Conservation (phyloP, 225 moss, liverwort and hornwort genomes). For the Anthoceros angustus region DNA sequence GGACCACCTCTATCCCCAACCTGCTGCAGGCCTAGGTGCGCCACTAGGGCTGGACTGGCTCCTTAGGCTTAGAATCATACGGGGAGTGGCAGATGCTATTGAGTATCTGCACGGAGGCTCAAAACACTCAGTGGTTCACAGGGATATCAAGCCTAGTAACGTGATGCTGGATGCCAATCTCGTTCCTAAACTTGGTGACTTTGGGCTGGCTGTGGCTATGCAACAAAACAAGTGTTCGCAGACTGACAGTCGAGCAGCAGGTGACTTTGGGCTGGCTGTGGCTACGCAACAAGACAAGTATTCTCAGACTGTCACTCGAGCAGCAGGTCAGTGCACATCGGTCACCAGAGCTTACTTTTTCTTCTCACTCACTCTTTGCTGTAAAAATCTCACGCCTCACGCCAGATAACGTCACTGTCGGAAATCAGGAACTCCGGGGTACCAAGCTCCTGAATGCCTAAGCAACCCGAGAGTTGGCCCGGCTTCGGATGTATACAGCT, state of each 20-base stretch:
- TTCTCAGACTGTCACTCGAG: no score
- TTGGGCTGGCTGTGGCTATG: slow-evolving; percentile 17
- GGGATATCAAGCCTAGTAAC: slow-evolving; percentile 26
- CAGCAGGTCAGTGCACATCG: no score
- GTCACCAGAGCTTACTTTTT: no score
- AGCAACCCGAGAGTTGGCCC: not conserved
- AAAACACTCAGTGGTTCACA: slow-evolving; percentile 23
- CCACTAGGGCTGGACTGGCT: slow-evolving; percentile 9
- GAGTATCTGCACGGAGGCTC: slow-evolving; percentile 14
- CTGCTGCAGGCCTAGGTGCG: slow-evolving; percentile 5
- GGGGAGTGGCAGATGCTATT: slow-evolving; percentile 14
- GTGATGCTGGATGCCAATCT: slow-evolving; percentile 20
- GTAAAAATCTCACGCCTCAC: no score
- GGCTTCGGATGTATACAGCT: slow-evolving; percentile 9
- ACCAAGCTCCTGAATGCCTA: slow-evolving; percentile 7
- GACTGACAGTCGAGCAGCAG: no score
- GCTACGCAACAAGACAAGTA: no score
- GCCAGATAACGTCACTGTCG: no score
- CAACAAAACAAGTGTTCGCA: slow-evolving; percentile 11
- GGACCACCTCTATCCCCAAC: not conserved
- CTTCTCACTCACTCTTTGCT: no score
- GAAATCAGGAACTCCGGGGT: slow-evolving; percentile 5
- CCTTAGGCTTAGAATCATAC: slow-evolving; percentile 16
- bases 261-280: no score
- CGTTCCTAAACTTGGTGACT: slow-evolving; percentile 24